Evolutionary conservation across 2,329 filamentous ascomycete genomes (phyloP).

Genomic region (Meredithiella fracta): DNA sequence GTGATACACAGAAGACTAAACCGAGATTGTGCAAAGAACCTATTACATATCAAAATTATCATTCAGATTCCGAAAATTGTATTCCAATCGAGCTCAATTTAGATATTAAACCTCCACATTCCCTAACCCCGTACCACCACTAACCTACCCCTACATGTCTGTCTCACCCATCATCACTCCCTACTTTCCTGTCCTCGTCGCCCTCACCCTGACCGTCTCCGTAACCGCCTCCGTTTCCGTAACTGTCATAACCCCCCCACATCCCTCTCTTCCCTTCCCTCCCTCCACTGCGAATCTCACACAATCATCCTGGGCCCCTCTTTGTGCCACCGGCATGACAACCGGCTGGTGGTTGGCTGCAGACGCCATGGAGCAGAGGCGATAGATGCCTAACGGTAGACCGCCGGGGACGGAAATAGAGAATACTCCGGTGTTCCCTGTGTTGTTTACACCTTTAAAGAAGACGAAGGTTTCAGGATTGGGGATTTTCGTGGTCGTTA

Average conservation of each 20-base stretch:
- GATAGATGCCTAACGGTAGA: constrained; percentile 31
- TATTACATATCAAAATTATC: too few species aligned
- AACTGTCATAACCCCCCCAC: not conserved
- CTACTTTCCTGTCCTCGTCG: too few species aligned
- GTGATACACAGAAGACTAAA: too few species aligned
- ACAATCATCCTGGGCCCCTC: constrained; percentile 38
- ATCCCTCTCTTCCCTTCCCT: not conserved
- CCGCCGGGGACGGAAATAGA: constrained; percentile 28
- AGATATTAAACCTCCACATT: too few species aligned
- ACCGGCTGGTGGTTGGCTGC: constrained; percentile 39
- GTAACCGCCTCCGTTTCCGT: not conserved
- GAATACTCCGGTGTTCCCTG: constrained; percentile 30
- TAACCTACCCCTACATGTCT: too few species aligned
- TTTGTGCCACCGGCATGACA: constrained; percentile 39
- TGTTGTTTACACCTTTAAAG: constrained; percentile 42
- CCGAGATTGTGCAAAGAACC: too few species aligned
- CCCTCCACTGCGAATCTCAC: constrained; percentile 28
- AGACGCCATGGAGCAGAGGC: constrained; percentile 35
- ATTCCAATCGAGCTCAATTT: too few species aligned
- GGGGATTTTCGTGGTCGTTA: constrained; percentile 24
- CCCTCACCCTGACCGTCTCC: not conserved
- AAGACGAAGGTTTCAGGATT: constrained; percentile 30
- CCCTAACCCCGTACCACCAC: too few species aligned
- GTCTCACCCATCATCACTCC: too few species aligned
- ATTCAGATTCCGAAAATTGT: too few species aligned